phyloP scores from a whole-genome alignment of 164 flowering plant species.

The Dillenia turbinata region DNA sequence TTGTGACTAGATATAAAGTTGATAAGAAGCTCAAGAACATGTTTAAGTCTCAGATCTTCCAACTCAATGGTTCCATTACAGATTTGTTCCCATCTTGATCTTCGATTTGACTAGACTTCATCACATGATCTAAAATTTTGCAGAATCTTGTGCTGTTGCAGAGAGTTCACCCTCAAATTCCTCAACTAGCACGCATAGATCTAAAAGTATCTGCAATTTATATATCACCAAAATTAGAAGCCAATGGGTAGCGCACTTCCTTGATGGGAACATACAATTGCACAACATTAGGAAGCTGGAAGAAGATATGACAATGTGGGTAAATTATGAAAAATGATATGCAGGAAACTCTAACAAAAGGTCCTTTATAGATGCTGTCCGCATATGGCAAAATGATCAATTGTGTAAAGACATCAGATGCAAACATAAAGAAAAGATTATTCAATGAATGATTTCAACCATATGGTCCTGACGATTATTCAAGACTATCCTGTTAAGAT shows the following conservation, averaged over 20 bases:
- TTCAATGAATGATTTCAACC: constrained; percentile 31
- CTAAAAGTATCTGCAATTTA: constrained; percentile 25
- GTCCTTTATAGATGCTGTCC: constrained; percentile 23
- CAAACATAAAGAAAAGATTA: constrained; percentile 30
- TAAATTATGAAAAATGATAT: constrained; percentile 18
- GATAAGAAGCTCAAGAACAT: constrained; percentile 38
- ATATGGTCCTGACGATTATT: constrained; percentile 31
- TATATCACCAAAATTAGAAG: constrained; percentile 33
- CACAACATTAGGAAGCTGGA: constrained; percentile 43
- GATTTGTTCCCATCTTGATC: constrained; percentile 10
- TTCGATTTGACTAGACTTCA: no score
- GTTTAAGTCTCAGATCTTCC: constrained; percentile 28
- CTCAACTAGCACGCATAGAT: constrained; percentile 43
- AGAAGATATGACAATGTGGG: constrained; percentile 28
- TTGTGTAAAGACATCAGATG: constrained; percentile 47
- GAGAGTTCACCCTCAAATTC: constrained; percentile 54
- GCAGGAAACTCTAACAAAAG: constrained; percentile 17
- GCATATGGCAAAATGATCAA: constrained; percentile 40
- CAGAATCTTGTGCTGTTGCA: not conserved
- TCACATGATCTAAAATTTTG: not conserved
- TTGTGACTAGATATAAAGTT: constrained; percentile 45
- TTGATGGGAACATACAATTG: constrained; percentile 34
- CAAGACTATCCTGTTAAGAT: no score
- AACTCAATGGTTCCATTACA: constrained; percentile 26
- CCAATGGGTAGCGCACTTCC: constrained; percentile 36